Percentiles rank a stretch among this genome's conserved stretches.
These are phyloP conservation scores for Ganoderma leucocontextum DNA, from an alignment of 1,284 basidiomycete species.

Conservation along the genomic window DNA sequence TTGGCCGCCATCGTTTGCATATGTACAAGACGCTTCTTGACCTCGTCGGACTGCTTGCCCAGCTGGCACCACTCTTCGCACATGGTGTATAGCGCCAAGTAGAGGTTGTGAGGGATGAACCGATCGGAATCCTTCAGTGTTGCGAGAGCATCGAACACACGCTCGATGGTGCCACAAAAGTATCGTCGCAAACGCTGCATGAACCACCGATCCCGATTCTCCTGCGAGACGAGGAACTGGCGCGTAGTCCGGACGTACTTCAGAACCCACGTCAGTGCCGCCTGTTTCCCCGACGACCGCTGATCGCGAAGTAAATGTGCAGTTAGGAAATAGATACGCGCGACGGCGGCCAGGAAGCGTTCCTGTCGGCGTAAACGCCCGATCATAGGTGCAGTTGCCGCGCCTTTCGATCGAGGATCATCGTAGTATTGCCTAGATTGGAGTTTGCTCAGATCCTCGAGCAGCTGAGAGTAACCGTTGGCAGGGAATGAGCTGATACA, in stretches of 20 bases:
- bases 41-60: constrained; percentile 78
- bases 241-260: constrained; percentile 90
- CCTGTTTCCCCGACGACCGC: constrained; percentile 73
- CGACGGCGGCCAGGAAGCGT: constrained; percentile 88
- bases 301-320: constrained; percentile 81
- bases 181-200: constrained; percentile 87
- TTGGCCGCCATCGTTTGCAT: constrained; percentile 80
- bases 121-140: constrained; percentile 78
- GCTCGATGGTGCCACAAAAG: constrained; percentile 90
- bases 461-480: constrained; percentile 79
- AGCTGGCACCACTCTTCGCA: constrained; percentile 96
- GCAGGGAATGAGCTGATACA: constrained; percentile 89
- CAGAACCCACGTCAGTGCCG: constrained; percentile 81
- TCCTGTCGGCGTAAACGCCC: constrained; percentile 79
- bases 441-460: constrained; percentile 86
- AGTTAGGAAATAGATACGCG: constrained; percentile 89
- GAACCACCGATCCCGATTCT: constrained; percentile 81
- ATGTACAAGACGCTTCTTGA: constrained; percentile 76
- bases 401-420: constrained; percentile 67
- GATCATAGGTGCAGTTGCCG: constrained; percentile 45
- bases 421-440: constrained; percentile 86
- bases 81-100: constrained; percentile 83
- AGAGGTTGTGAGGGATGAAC: constrained; percentile 80
- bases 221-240: constrained; percentile 74
- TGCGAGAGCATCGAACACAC: constrained; percentile 83